These are phyloP conservation scores for Eustoma russellianum DNA, from an alignment of 257 asterid species.

Conservation along the genomic window DNA sequence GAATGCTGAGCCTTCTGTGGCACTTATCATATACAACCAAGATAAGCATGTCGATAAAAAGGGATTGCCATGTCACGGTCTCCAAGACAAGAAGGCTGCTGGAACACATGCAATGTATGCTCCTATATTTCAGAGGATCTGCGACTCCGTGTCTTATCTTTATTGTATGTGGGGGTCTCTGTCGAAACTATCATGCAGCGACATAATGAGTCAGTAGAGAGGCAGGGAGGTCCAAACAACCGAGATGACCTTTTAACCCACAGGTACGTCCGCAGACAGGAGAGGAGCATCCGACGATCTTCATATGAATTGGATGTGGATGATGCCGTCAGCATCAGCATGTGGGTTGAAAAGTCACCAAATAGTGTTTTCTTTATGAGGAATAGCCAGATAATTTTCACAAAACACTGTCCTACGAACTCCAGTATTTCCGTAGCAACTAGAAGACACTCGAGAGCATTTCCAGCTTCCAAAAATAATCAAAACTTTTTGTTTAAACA, in stretches of 20 bases:
- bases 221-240: constrained; percentile 86
- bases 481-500: no score
- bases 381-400: no score
- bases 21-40: constrained; percentile 75
- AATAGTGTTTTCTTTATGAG: constrained; percentile 63
- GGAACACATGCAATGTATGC: constrained; percentile 99
- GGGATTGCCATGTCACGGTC: constrained; percentile 93
- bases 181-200: constrained; percentile 98
- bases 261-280: constrained; percentile 90
- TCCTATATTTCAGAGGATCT: constrained; percentile 97
- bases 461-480: no score
- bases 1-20: constrained; percentile 83
- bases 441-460: no score
- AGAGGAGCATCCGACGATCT: constrained; percentile 75
- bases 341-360: constrained; percentile 82
- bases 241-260: constrained; percentile 95
- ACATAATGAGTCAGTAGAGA: constrained; percentile 85
- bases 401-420: no score
- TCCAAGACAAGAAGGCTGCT: constrained; percentile 71
- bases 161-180: constrained; percentile 89
- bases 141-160: constrained; percentile 77
- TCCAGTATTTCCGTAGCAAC: no score
- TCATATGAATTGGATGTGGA: constrained; percentile 68
- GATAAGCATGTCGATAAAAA: constrained; percentile 80
- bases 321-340: constrained; percentile 63